A percentile compares a stretch with the other conserved stretches of the same genome.
Evolutionary conservation across 2,329 filamentous ascomycete species (phyloP).

Genomic region (Stachybotrys chlorohalonatus): DNA sequence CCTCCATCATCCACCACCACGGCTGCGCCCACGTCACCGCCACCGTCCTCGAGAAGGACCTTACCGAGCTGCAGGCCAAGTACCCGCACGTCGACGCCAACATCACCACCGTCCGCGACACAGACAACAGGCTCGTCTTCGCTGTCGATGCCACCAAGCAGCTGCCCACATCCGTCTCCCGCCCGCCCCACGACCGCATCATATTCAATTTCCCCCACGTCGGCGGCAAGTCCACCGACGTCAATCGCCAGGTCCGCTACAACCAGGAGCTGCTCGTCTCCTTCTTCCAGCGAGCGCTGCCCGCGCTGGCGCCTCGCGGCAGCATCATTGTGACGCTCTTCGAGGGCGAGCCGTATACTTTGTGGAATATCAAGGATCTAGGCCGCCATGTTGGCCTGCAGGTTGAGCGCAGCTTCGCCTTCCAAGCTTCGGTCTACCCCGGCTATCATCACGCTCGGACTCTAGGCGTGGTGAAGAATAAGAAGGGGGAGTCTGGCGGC

Average conservation of each 20-base stretch:
- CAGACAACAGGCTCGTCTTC: slow-evolving; percentile 39
- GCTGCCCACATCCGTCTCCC: slow-evolving; percentile 37
- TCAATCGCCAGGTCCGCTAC: slow-evolving; percentile 86
- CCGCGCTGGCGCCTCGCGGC: slow-evolving; percentile 34
- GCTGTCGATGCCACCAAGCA: slow-evolving; percentile 55
- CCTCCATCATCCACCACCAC: slow-evolving; percentile 56
- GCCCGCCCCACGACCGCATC: slow-evolving; percentile 58
- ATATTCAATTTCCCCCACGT: slow-evolving; percentile 98
- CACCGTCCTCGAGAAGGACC: slow-evolving; percentile 55
- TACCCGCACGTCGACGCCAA: slow-evolving; percentile 62
- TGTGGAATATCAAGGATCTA: slow-evolving; percentile 90
- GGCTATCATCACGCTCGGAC: slow-evolving; percentile 68
- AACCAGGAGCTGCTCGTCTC: slow-evolving; percentile 73
- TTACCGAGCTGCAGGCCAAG: slow-evolving; percentile 54
- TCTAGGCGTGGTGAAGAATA: slow-evolving; percentile 51
- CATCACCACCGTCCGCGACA: slow-evolving; percentile 37
- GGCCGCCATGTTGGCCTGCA: slow-evolving; percentile 67
- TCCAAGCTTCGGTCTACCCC: slow-evolving; percentile 58
- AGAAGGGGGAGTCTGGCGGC: slow-evolving; percentile 31
- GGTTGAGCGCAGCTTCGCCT: slow-evolving; percentile 62
- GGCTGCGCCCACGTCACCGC: slow-evolving; percentile 58
- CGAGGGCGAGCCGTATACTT: slow-evolving; percentile 85
- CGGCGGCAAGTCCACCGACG: slow-evolving; percentile 82
- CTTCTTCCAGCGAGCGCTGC: slow-evolving; percentile 51
- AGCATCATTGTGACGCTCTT: slow-evolving; percentile 79